These are phyloP conservation scores for Tetrastigma voinierianum DNA, from an alignment of 164 flowering plant genomes.

Conservation along the genomic window DNA sequence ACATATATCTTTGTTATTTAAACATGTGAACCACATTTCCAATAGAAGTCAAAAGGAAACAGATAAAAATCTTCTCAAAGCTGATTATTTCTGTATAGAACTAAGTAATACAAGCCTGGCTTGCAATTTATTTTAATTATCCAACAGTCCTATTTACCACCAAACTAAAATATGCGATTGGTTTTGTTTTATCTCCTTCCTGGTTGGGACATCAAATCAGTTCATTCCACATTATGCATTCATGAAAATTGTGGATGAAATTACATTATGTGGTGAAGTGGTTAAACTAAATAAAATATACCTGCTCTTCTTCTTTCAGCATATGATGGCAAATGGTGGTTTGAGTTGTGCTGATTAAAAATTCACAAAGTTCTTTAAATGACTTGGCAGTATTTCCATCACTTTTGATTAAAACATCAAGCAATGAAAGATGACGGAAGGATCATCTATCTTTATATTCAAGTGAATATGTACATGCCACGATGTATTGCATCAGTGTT, in stretches of 20 bases:
- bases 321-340: slow-evolving; percentile 65
- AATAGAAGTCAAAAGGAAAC: too few species aligned
- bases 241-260: background rate
- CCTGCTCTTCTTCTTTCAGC: slow-evolving; percentile 93
- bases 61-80: background rate
- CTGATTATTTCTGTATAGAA: background rate
- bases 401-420: slow-evolving; percentile 37
- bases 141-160: background rate
- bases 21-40: background rate
- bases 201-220: slow-evolving; percentile 1
- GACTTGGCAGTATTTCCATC: slow-evolving; percentile 22
- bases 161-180: background rate
- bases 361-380: slow-evolving; percentile 51
- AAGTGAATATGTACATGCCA: slow-evolving; percentile 58
- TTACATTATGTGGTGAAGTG: background rate
- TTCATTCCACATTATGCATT: background rate
- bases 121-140: background rate
- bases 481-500: slow-evolving; percentile 42
- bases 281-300: slow-evolving; percentile 14
- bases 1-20: too few species aligned
- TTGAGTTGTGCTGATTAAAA: slow-evolving; percentile 47
- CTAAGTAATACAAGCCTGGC: background rate
- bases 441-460: slow-evolving; percentile 60
- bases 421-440: slow-evolving; percentile 47
- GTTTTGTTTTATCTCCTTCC: background rate